Evolutionary conservation across 2,329 filamentous ascomycete species (phyloP).

Genomic region (Paracoccidioides lutzii): DNA sequence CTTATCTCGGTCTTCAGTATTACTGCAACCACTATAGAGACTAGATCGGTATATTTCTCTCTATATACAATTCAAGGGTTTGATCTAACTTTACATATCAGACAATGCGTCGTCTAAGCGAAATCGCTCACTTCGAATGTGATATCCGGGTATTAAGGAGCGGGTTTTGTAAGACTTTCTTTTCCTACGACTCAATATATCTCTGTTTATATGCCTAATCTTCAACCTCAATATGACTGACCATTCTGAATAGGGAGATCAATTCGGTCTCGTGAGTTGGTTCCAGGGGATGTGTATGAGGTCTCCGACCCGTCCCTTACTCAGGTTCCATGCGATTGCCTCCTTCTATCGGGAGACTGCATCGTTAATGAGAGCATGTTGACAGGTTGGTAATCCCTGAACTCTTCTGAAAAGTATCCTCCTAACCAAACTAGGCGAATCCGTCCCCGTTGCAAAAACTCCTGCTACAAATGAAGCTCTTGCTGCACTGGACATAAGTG

Average conservation of each 20-base stretch:
- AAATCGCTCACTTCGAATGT: slow-evolving; percentile 90
- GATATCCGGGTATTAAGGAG: slow-evolving; percentile 86
- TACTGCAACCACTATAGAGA: slow-evolving; percentile 76
- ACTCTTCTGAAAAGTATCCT: slow-evolving; percentile 1
- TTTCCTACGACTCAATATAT: not conserved
- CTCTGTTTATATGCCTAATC: not conserved
- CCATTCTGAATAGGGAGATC: slow-evolving; percentile 52
- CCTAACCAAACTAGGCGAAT: slow-evolving; percentile 52
- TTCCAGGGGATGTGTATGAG: slow-evolving; percentile 93
- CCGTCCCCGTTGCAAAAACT: slow-evolving; percentile 86
- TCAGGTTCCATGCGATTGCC: slow-evolving; percentile 83
- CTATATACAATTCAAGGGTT: not conserved
- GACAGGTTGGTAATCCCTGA: slow-evolving; percentile 43
- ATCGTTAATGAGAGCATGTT: slow-evolving; percentile 99
- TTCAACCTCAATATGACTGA: not conserved
- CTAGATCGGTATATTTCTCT: slow-evolving; percentile 48
- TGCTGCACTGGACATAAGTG: slow-evolving; percentile 60
- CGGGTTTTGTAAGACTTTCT: slow-evolving; percentile 61
- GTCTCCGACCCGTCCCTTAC: slow-evolving; percentile 81
- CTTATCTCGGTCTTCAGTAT: slow-evolving; percentile 90
- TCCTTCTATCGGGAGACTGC: slow-evolving; percentile 84
- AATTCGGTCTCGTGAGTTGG: slow-evolving; percentile 72
- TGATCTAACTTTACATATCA: slow-evolving; percentile 20
- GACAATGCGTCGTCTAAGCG: slow-evolving; percentile 80
- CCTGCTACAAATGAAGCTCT: slow-evolving; percentile 72